A percentile compares a stretch with the other conserved stretches of the same genome.
phyloP scores from a whole-genome alignment of 2,329 filamentous ascomycete genomes.

The Neofusicoccum cordaticola region DNA sequence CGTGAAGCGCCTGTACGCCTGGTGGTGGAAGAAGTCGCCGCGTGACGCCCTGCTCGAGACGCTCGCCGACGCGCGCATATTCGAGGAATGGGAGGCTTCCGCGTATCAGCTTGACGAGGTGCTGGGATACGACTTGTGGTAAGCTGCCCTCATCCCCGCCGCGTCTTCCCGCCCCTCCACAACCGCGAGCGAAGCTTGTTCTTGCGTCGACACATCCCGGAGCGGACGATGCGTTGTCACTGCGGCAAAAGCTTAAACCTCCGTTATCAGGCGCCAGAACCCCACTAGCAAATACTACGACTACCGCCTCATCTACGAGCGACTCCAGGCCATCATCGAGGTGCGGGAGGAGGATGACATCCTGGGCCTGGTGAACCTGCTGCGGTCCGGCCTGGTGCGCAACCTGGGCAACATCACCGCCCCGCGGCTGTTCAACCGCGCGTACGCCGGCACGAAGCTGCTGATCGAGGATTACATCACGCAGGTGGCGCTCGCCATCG shows the following conservation, averaged over 20 bases:
- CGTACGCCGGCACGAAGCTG: conserved; percentile 84
- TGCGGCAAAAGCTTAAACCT: neutral
- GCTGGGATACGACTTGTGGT: conserved; percentile 79
- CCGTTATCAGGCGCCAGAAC: conserved; percentile 68
- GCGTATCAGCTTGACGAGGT: conserved; percentile 79
- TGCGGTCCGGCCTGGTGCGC: conserved; percentile 72
- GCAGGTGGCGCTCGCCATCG: conserved; percentile 76
- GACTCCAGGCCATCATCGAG: conserved; percentile 67
- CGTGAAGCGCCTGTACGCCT: conserved; percentile 62
- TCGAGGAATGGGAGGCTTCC: conserved; percentile 84
- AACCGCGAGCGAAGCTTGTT: too few species aligned
- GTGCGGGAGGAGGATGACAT: conserved; percentile 71
- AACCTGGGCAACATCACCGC: conserved; percentile 91
- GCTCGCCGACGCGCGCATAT: conserved; percentile 65
- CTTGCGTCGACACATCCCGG: neutral
- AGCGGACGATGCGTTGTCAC: neutral
- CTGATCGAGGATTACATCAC: conserved; percentile 89
- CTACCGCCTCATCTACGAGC: conserved; percentile 76
- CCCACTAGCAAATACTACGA: conserved; percentile 80
- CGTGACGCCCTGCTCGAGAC: conserved; percentile 64
- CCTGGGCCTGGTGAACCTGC: conserved; percentile 70
- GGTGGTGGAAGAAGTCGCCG: conserved; percentile 65
- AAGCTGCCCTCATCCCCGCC: conserved; percentile 18
- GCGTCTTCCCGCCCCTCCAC: too few species aligned
- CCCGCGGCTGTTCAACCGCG: conserved; percentile 76